Evolutionary conservation across 345 rosid genomes (phyloP), one percentile per base, ranked within the genome.

Genomic region (Capsella bursapastoris): DNA sequence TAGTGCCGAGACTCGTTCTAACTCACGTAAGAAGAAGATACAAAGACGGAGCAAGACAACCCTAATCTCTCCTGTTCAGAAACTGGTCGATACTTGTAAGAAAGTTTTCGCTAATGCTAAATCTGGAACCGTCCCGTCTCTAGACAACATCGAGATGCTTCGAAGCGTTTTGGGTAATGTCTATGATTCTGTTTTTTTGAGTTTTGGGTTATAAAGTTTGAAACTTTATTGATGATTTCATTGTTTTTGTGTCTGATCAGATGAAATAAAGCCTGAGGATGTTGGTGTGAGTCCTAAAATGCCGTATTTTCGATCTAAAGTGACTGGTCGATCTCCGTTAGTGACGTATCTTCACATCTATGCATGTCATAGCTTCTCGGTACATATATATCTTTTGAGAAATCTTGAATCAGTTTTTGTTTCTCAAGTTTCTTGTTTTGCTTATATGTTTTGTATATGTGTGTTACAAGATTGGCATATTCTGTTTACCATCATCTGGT

Each of bases 401-500:
- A 70, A 18, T 43, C 59, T 43, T 25, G 15, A 48, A 45, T 18
- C 49, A 9, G 9, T 9, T 4, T 10, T 40, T 9, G 2, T 43
- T 28, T 8, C 35, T 31, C 28, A 32, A 14, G 11, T 16, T 3
- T 38, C 8, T 10, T 25, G 6, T 64, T 57, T 40, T 43, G 57
- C 41, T 7, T 51, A 7, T 14, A 4, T 52, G 14, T 40, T 31
- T 32, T 43, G 37, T 34, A 1, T 34, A 8, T 34, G 4, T 55
- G 14, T 51, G 77, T 50, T n/a, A 66, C 59, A 87, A 95, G 99
- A 90, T 96, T 61, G 90, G 96, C 6, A 90, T 96, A 62, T 96
- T 90, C 81, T 92, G 99, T 79, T 82, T 96, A 86, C 99, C 98
- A 4, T 90, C 95, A 3, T 79, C 88, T 11, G 96, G 88, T 68